Evolutionary conservation across 164 flowering plant species (phyloP), one percentile per base, ranked within the genome.

Genomic region (Magnolia officinalis): DNA sequence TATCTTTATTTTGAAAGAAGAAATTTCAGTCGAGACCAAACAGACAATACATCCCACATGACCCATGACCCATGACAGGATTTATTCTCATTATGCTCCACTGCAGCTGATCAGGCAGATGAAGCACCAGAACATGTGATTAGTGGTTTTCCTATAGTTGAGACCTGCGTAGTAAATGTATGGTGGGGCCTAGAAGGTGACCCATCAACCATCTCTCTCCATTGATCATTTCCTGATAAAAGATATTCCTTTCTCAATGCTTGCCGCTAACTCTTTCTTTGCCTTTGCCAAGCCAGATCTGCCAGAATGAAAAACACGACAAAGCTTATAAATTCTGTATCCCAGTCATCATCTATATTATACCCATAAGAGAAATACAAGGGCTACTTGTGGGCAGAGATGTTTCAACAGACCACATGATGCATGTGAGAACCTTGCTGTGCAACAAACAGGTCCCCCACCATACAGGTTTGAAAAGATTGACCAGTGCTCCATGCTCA

Each of bases 271-370:
- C 79, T 96, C 99, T 85, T 87, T 90, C 91, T 94, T 94, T 21
- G 99, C 98, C 84, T 92, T 91, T 83, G 90, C 99, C 87, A 96
- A 79, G 2, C 98, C 98, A 72, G 51, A 82, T 87, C 99, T 94
- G 89, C 81, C 6, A 65, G 26, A 55, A 67, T 0, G 49, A 26
- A 51, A 6, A 8, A 18, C 21, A 45, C 19, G 23, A 20, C 29
- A 71, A 71, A 19, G 45, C 45, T 59, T 59, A 19, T 4, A 10
- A 59, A 59, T 13, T 59, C 45, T 3, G 45, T 37, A 37, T 31
- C 45, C 11, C 71, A 8, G 45, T 7, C 29, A 24, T 24, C 71
- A 8, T 24, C 26, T 13, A 37, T 37, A 5, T 37, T 5, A 37
- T 37, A 37, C 45, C 45, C 45, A 55, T 16, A 55, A 16, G 61